Percentiles rank a stretch among this genome's conserved stretches.
Evolutionary conservation across 129 eudicot species (phyloP).

Genomic region (Helianthus annuus): HanXRQr2.0-SUNRISE NC_035444.2:6899577-6900076

Average conservation of each 20-base stretch:
- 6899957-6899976: too few relatives aligned
- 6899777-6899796: not conserved
- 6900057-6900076: constrained; percentile 13
- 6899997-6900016: not conserved
- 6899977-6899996: not conserved
- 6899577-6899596: constrained; percentile 46
- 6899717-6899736: constrained; percentile 36
- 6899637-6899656: constrained; percentile 78
- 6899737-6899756: constrained; percentile 96
- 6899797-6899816: not conserved
- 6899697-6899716: constrained; percentile 88
- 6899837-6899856: not conserved
- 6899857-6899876: not conserved
- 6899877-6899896: too few relatives aligned
- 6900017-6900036: constrained; percentile 8
- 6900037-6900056: constrained; percentile 5
- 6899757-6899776: constrained; percentile 74
- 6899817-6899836: too few relatives aligned
- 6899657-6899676: constrained; percentile 68
- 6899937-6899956: too few relatives aligned
- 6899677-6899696: constrained; percentile 74
- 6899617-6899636: constrained; percentile 87
- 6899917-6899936: too few relatives aligned
- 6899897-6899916: too few relatives aligned
- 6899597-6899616: constrained; percentile 53